Percentiles rank a stretch among this genome's conserved stretches.
These are phyloP conservation scores for Cryptococcus sp. DNA, from an alignment of 1,284 basidiomycete species.

Conservation along the genomic window DNA sequence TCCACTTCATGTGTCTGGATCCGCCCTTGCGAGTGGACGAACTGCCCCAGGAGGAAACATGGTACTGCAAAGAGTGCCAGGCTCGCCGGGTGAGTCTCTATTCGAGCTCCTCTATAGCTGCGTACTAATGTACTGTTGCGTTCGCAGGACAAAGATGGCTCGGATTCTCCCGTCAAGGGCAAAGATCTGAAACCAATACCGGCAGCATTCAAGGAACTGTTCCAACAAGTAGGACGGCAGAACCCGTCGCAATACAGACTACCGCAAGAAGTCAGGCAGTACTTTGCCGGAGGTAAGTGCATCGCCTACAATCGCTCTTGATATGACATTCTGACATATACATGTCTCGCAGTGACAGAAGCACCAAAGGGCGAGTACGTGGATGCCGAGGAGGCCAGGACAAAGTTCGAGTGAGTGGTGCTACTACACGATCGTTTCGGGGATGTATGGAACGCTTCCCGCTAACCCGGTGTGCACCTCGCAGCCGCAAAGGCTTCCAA, in stretches of 20 bases:
- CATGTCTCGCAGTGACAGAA: slow-evolving; percentile 66
- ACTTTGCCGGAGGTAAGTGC: slow-evolving; percentile 66
- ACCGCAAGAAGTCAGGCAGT: slow-evolving; percentile 78
- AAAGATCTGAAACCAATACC: slow-evolving; percentile 35
- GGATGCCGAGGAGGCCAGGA: slow-evolving; percentile 71
- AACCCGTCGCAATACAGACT: slow-evolving; percentile 74
- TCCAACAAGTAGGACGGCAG: slow-evolving; percentile 41
- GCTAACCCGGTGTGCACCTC: slow-evolving; percentile 4
- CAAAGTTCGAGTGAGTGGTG: slow-evolving; percentile 65
- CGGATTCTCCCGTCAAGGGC: slow-evolving; percentile 22
- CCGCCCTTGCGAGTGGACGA: slow-evolving; percentile 89
- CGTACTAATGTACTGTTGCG: neutral
- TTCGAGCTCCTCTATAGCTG: neutral
- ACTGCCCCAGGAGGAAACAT: slow-evolving; percentile 78
- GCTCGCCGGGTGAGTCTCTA: slow-evolving; percentile 38
- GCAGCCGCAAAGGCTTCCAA: slow-evolving; percentile 78
- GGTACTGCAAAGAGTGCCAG: slow-evolving; percentile 71
- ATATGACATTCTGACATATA: neutral
- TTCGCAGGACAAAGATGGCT: slow-evolving; percentile 4
- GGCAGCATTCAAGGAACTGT: slow-evolving; percentile 37
- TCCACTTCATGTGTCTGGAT: slow-evolving; percentile 94
- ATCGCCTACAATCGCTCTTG: neutral
- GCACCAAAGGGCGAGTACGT: slow-evolving; percentile 75
- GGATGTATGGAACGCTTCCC: neutral
- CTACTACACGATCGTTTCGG: neutral